Evolutionary conservation across 169 alveolate species (phyloP).

Genomic region (Eimeria acervulina): DNA sequence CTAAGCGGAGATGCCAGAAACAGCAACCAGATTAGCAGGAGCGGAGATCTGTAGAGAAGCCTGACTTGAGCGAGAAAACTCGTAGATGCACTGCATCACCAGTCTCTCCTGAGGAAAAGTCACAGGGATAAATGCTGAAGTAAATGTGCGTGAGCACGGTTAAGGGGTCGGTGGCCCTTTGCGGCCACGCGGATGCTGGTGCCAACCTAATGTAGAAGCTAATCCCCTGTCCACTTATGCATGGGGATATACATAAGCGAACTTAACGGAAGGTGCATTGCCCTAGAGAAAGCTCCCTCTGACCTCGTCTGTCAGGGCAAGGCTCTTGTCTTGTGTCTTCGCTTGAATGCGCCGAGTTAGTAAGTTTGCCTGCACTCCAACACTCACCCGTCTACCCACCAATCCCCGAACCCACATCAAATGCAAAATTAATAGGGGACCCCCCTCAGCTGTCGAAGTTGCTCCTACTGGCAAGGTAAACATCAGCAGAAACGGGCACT

Average conservation of each 20-base stretch:
- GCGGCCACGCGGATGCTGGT: neutral
- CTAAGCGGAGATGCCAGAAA: neutral
- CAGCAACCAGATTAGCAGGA: neutral
- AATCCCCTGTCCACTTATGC: neutral
- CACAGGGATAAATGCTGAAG: neutral
- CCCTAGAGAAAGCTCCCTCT: neutral
- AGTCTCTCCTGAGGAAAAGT: slow-evolving; percentile 24
- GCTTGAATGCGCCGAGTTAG: slow-evolving; percentile 17
- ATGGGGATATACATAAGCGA: neutral
- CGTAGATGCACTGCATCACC: neutral
- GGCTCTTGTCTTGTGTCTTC: neutral
- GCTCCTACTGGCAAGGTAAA: neutral
- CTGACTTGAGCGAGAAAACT: neutral
- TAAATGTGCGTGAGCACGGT: neutral
- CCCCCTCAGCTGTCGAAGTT: too few relatives aligned
- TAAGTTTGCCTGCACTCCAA: slow-evolving; percentile 9
- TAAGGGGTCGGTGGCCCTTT: neutral
- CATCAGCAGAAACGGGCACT: neutral
- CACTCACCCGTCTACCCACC: neutral
- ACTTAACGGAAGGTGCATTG: neutral
- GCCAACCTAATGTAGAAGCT: neutral
- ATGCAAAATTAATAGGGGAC: neutral
- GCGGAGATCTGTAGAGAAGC: neutral
- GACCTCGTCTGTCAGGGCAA: slow-evolving; percentile 1
- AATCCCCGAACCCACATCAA: neutral